Conservation (phyloP, 148 eudicot genomes). For the Camellia japonica region DNA sequence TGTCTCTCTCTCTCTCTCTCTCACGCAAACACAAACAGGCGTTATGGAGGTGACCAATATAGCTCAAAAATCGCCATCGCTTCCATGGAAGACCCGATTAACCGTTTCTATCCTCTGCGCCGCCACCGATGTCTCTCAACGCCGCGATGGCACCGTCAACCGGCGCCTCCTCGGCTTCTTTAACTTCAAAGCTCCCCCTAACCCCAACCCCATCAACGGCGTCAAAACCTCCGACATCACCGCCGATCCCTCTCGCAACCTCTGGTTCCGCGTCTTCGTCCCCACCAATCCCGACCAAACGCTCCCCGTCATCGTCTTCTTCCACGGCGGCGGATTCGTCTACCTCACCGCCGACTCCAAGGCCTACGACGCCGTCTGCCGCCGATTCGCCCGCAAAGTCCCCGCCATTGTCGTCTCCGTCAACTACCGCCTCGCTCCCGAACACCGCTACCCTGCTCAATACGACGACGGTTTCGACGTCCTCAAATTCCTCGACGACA, state of each 20-base stretch:
- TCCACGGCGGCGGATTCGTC: constrained; percentile 37
- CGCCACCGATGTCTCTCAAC: not conserved
- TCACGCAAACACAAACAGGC: no score
- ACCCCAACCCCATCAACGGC: constrained; percentile 18
- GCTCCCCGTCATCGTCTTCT: constrained; percentile 35
- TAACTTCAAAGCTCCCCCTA: constrained; percentile 21
- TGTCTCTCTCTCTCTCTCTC: constrained; percentile 13
- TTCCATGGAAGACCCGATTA: not conserved
- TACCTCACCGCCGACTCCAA: no score
- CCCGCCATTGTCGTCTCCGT: no score
- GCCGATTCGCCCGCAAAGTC: no score
- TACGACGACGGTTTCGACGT: constrained; percentile 37
- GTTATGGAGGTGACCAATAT: not conserved
- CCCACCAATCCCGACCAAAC: constrained; percentile 21
- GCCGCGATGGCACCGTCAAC: constrained; percentile 31
- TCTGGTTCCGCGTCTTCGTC: constrained; percentile 28
- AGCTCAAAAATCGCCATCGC: not conserved
- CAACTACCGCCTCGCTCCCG: constrained; percentile 29
- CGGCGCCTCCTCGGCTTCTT: constrained; percentile 29
- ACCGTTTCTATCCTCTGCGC: not conserved
- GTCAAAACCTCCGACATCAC: constrained; percentile 28
- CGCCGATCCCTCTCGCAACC: constrained; percentile 25
- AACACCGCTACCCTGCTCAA: constrained; percentile 30
- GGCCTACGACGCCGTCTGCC: no score
- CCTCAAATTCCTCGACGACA: not conserved